A percentile compares a stretch with the other conserved stretches of the same genome.
These are phyloP conservation scores for Pyrenopolyporus hunteri DNA, from an alignment of 495 filamentous ascomycete genomes.

Conservation along the genomic window DNA sequence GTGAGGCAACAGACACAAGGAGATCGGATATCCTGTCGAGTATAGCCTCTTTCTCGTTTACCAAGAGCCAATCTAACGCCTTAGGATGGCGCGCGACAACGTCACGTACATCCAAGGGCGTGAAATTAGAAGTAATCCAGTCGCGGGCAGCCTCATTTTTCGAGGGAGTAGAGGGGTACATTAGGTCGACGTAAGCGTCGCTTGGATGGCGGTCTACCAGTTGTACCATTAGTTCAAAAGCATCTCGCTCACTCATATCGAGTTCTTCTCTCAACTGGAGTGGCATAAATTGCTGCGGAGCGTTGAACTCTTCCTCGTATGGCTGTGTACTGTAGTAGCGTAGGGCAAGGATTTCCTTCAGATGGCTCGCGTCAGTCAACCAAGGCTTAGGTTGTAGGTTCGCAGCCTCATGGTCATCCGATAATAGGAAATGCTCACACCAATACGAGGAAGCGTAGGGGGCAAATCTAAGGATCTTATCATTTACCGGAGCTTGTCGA, in stretches of 20 bases:
- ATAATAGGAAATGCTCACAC: conserved; percentile 13
- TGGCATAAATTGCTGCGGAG: conserved; percentile 1
- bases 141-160: not conserved
- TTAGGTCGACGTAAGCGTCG: conserved; percentile 1
- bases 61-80: not conserved
- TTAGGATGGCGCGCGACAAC: not conserved
- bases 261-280: conserved; percentile 1
- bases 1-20: not conserved
- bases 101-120: not conserved
- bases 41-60: not conserved
- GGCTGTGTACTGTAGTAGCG: not conserved
- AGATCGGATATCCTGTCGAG: not conserved
- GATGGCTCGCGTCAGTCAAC: not conserved
- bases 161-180: not conserved
- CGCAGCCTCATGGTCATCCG: not conserved
- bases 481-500: not conserved
- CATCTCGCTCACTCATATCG: conserved; percentile 7
- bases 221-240: not conserved
- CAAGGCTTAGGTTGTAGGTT: not conserved
- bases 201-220: not conserved
- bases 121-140: conserved; percentile 3
- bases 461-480: not conserved
- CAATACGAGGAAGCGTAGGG: conserved; percentile 13
- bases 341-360: conserved; percentile 2
- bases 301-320: not conserved